Evolutionary conservation across 345 rosid species (phyloP), one percentile per base, ranked within the genome.

Genomic region (Brassica carinata): DNA sequence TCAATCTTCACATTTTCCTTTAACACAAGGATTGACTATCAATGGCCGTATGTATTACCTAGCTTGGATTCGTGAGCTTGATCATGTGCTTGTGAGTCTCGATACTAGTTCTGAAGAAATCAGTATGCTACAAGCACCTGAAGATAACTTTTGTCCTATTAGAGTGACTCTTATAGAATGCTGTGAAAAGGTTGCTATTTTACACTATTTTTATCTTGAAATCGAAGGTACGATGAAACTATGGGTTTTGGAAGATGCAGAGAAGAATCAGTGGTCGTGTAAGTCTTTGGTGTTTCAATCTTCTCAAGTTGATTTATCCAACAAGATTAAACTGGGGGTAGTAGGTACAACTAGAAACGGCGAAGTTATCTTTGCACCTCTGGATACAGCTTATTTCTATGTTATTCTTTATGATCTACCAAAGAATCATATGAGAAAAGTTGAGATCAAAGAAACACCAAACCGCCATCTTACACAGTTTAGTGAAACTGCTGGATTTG

Each of bases 21-120:
- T 14, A 13, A 43, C 19, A 69, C 59, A 45, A 69, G 23, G 61
- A 26, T 27, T 69, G 73, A 48, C 36, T 48, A 69, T 69, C 23
- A 69, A 69, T 7, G 73, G 62, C 38, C 23, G 40, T 69, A 27
- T 69, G 26, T 5, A 48, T 48, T 69, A 69, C 62, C 61, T 45
- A 5, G 73, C 73, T 69, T 69, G 19, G 34, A 17, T 26, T 14
- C 1, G 0, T 26, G 13, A 11, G 4, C 5, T 2, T 27, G 3
- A 26, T 45, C 6, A 0, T 7, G 40, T 27, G 73, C 73, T 69
- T 45, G 62, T 69, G 14, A 26, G 38, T 48, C 8, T 69, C 19
- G 59, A 69, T 48, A 27, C 97, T 14, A 8, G 2, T 73, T 61
- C 76, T 58, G 76, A 72, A 36, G 67, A 72, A 58, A 58, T 72